Base-by-base conservation (phyloP, 352 stramenopile species). In the Globisporangium recalcitrans region DNA sequence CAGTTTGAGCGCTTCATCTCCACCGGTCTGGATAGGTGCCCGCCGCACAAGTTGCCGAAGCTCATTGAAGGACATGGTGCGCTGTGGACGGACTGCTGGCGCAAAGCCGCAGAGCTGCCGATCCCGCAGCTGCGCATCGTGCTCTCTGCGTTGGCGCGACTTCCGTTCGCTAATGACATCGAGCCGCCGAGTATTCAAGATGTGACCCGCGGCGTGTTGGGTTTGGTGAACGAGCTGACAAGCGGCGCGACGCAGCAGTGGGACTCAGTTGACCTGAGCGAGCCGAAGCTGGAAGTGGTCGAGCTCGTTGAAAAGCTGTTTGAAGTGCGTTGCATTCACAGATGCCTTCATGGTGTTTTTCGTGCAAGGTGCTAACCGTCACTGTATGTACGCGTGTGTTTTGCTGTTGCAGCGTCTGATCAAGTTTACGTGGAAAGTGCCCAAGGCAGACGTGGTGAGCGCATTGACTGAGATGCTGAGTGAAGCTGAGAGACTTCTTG, bases 361-460 rank as follows among this genome's bases (percentile, higher is more conserved):
- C 21, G 26, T 56, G 13, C 3, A 14, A 22, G 49, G 21, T 40
- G 19, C 3, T 56, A 26, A 56, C 7, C 1, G 27, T 22, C 8
- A 26, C 16, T 56, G 3, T 40, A 14, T 56, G 16, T 19, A 9
- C 22, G 34, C 26, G 27, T 57, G 10, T 2, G 21, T 0, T 14
- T 10, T 24, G 6, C 4, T 51, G 22, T 11, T 34, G 26, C 52
- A 78, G 64, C 68, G 81, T 19, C 38, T 90, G 44, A 59, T 82
- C n/a, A 91, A 91, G 60, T 92, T 92, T 62, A 78, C 74, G 48
- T 96, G 85, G 87, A 53, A 77, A 13, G 54, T 87, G 32, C 73
- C 83, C 11, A 44, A 60, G 44, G 64, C 69, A n/a, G 78, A 91
- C 29, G 80, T 94, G 1, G 74, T 75, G 40, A 63, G 72, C n/a